These are phyloP conservation scores for Zasmidium citrigriseum DNA, from an alignment of 2,329 filamentous ascomycete genomes.

Conservation along the genomic window DNA sequence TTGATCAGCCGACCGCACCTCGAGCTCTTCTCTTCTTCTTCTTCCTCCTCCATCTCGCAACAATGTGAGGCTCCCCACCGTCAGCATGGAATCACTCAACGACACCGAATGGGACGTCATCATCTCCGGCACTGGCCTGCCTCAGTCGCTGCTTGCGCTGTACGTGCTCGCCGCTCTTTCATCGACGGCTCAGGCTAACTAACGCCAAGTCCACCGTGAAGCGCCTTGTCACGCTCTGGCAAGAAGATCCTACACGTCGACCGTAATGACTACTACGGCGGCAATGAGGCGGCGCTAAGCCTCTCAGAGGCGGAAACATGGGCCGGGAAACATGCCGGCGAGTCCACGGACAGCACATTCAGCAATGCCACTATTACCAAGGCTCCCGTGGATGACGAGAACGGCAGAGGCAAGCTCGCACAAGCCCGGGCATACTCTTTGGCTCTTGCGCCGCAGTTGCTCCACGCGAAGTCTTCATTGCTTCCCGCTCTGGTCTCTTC, in stretches of 20 bases:
- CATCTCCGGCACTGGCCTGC: conserved; percentile 54
- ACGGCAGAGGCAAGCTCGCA: conserved; percentile 45
- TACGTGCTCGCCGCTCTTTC: conserved; percentile 38
- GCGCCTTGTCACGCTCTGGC: conserved; percentile 86
- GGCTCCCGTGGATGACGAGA: conserved; percentile 24
- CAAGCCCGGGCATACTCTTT: conserved; percentile 77
- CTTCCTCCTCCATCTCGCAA: conserved; percentile 3
- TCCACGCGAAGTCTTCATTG: conserved; percentile 79
- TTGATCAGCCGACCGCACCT: not conserved
- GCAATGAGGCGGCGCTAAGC: conserved; percentile 80
- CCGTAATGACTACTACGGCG: conserved; percentile 84
- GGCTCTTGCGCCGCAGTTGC: conserved; percentile 79
- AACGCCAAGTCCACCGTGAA: conserved; percentile 63
- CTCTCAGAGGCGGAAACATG: conserved; percentile 79
- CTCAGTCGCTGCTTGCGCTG: conserved; percentile 56
- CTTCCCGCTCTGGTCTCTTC: conserved; percentile 84
- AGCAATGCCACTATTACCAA: conserved; percentile 38
- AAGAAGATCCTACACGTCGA: conserved; percentile 93
- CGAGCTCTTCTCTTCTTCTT: conserved; percentile 1
- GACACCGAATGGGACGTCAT: conserved; percentile 55
- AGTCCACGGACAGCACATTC: conserved; percentile 20
- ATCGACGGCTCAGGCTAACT: conserved; percentile 57
- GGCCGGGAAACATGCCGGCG: conserved; percentile 50
- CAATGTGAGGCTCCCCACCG: conserved; percentile 8
- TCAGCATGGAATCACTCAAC: conserved; percentile 51